These are phyloP conservation scores for Fomitopsis palustris DNA, from an alignment of 1,284 basidiomycete genomes.

Conservation along the genomic window DNA sequence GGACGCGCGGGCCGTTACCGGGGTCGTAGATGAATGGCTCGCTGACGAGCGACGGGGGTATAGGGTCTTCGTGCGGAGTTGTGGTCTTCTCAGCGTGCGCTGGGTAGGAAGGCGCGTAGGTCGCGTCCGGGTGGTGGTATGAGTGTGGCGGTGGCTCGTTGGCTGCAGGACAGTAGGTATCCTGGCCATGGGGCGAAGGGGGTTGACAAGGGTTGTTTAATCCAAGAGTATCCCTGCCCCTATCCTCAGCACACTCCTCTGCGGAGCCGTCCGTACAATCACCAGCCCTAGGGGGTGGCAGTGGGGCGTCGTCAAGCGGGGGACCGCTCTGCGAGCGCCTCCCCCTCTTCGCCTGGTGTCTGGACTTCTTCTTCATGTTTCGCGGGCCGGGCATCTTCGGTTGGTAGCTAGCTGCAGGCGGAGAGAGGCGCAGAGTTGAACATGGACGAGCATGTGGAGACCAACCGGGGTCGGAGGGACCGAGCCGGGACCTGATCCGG, in stretches of 20 bases:
- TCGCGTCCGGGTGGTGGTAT: neutral
- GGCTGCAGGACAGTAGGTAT: neutral
- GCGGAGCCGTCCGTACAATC: neutral
- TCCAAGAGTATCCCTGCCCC: no score
- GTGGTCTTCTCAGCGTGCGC: neutral
- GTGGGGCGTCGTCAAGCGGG: neutral
- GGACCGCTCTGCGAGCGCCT: conserved; percentile 2
- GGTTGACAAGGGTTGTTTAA: no score
- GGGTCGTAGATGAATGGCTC: conserved; percentile 67
- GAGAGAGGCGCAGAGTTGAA: neutral
- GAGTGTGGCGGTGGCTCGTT: neutral
- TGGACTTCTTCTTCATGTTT: conserved; percentile 41
- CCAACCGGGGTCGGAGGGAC: neutral
- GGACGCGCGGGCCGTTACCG: conserved; percentile 72
- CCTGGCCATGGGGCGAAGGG: neutral
- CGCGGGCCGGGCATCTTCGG: conserved; percentile 43
- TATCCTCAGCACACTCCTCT: neutral
- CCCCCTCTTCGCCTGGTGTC: conserved; percentile 30
- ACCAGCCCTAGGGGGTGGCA: neutral
- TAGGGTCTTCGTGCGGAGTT: neutral
- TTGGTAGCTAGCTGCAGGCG: neutral
- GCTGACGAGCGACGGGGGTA: conserved; percentile 25
- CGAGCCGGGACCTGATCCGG: neutral
- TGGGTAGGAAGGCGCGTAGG: neutral
- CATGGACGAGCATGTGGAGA: neutral